Evolutionary conservation across 2,329 filamentous ascomycete species (phyloP).

Genomic region (Apiospora malaysiana): DNA sequence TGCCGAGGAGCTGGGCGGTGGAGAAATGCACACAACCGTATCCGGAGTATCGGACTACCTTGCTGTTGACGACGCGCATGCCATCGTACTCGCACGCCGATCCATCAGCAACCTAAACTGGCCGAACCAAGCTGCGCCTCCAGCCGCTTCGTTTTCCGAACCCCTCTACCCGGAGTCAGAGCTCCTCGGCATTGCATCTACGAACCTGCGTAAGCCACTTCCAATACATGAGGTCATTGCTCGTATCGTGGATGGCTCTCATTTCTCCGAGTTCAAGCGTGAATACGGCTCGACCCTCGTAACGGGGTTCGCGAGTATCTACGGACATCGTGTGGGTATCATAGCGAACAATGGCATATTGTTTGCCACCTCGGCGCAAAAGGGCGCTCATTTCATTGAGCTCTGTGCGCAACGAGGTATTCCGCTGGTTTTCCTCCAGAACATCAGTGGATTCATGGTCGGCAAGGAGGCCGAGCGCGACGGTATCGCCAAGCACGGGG

Average conservation of each 20-base stretch:
- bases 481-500: slow-evolving; percentile 96
- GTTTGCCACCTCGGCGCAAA: slow-evolving; percentile 86
- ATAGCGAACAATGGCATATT: slow-evolving; percentile 96
- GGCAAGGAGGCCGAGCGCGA: slow-evolving; percentile 89
- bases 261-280: slow-evolving; percentile 93
- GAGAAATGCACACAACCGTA: slow-evolving; percentile 85
- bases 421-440: slow-evolving; percentile 91
- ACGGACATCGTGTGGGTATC: slow-evolving; percentile 90
- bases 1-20: slow-evolving; percentile 89
- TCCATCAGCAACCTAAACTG: slow-evolving; percentile 91
- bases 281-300: slow-evolving; percentile 89
- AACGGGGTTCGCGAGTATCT: slow-evolving; percentile 88
- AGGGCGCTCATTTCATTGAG: slow-evolving; percentile 97
- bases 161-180: slow-evolving; percentile 82
- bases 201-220: slow-evolving; percentile 85
- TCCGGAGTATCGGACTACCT: slow-evolving; percentile 96
- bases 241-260: slow-evolving; percentile 87
- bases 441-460: slow-evolving; percentile 99
- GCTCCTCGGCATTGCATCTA: slow-evolving; percentile 85
- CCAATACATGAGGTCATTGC: slow-evolving; percentile 91
- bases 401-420: slow-evolving; percentile 89
- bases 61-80: slow-evolving; percentile 92
- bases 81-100: slow-evolving; percentile 81
- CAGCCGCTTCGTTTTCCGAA: slow-evolving; percentile 64
- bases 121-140: slow-evolving; percentile 57